Evolutionary conservation across 2,329 filamentous ascomycete species (phyloP).

Genomic region (Knufia petricola): DNA sequence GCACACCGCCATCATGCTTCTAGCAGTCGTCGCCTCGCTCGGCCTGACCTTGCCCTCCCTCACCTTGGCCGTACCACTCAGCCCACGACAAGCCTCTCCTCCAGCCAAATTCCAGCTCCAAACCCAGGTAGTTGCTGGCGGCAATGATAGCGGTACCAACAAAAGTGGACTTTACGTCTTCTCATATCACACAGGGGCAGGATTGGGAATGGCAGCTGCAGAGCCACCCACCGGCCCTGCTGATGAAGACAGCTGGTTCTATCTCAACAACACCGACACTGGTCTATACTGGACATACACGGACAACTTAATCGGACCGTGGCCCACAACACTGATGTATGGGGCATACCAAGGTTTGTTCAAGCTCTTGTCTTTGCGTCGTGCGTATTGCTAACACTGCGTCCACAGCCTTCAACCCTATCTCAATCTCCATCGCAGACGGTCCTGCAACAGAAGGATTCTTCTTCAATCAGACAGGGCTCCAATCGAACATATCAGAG

Average conservation of each 20-base stretch:
- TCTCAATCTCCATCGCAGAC: slow-evolving; percentile 19
- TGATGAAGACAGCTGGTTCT: slow-evolving; percentile 17
- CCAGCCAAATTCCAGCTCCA: slow-evolving; percentile 18
- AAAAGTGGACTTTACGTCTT: slow-evolving; percentile 20
- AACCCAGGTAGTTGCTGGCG: slow-evolving; percentile 16
- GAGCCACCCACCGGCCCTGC: slow-evolving; percentile 12
- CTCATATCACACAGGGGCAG: slow-evolving; percentile 23
- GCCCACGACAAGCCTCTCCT: slow-evolving; percentile 13
- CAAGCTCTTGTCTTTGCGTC: background rate
- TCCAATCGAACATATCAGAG: slow-evolving; percentile 15
- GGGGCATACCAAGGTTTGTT: slow-evolving; percentile 19
- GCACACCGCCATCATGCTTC: slow-evolving; percentile 15
- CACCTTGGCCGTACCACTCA: slow-evolving; percentile 13
- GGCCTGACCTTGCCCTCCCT: slow-evolving; percentile 9
- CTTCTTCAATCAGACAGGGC: slow-evolving; percentile 21
- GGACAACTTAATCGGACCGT: slow-evolving; percentile 17
- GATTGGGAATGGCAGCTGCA: slow-evolving; percentile 18
- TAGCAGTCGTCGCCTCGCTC: slow-evolving; percentile 9
- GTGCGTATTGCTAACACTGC: slow-evolving; percentile 9
- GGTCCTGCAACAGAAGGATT: slow-evolving; percentile 11
- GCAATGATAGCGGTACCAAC: slow-evolving; percentile 17
- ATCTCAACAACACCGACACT: slow-evolving; percentile 19
- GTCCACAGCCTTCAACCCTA: slow-evolving; percentile 15
- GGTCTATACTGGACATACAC: slow-evolving; percentile 18
- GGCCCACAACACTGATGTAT: slow-evolving; percentile 15